Conservation (phyloP, 2,329 filamentous ascomycete genomes). For the Emericellopsis cladophorae region DNA sequence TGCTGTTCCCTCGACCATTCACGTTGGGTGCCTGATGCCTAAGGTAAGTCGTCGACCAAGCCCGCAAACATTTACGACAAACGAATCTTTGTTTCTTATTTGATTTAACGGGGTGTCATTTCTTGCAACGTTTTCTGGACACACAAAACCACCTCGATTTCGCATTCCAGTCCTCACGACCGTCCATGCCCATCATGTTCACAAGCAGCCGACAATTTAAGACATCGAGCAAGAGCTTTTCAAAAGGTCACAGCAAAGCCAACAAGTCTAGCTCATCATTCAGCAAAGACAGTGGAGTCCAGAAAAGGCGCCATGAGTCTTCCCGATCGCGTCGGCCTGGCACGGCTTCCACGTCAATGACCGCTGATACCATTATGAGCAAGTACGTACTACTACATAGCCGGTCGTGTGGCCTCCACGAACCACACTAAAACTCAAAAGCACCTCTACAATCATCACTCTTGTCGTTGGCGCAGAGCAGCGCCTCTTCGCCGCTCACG, state of each 20-base stretch:
- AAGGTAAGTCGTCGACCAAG: slow-evolving; percentile 15
- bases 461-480: slow-evolving; percentile 70
- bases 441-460: slow-evolving; percentile 60
- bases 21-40: slow-evolving; percentile 10
- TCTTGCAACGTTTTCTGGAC: slow-evolving; percentile 1
- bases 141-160: slow-evolving; percentile 4
- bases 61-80: background rate
- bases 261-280: slow-evolving; percentile 41
- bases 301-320: slow-evolving; percentile 41
- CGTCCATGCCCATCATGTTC: slow-evolving; percentile 26
- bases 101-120: background rate
- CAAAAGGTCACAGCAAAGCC: slow-evolving; percentile 30
- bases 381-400: slow-evolving; percentile 23
- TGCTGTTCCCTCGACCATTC: slow-evolving; percentile 1
- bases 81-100: slow-evolving; percentile 2
- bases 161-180: slow-evolving; percentile 1
- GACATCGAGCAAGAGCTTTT: slow-evolving; percentile 35
- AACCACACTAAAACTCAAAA: background rate
- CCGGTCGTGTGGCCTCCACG: background rate
- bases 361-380: slow-evolving; percentile 24
- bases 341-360: slow-evolving; percentile 27
- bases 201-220: slow-evolving; percentile 27
- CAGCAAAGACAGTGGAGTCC: slow-evolving; percentile 38
- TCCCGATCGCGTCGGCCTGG: slow-evolving; percentile 31
- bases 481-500: slow-evolving; percentile 82